Percentiles rank a stretch among this genome's conserved stretches.
These are phyloP conservation scores for Anthostomella pinea DNA, from an alignment of 2,329 filamentous ascomycete species.

Conservation along the genomic window DNA sequence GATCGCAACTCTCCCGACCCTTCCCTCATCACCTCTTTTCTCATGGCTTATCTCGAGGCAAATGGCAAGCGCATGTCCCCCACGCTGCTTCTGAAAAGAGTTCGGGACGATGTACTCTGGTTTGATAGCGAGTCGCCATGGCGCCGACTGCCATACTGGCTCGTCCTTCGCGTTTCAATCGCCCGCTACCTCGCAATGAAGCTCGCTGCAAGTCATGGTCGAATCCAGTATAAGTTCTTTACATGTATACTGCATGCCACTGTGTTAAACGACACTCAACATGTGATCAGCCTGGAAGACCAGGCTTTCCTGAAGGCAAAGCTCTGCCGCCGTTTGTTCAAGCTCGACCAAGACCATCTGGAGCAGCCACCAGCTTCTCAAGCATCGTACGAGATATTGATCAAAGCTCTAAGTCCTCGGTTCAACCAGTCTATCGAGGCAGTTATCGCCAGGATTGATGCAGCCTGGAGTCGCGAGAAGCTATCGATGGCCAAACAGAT, in stretches of 20 bases:
- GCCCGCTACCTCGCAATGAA: slow-evolving; percentile 46
- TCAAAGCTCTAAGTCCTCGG: slow-evolving; percentile 23
- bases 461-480: slow-evolving; percentile 40
- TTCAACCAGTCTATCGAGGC: slow-evolving; percentile 29
- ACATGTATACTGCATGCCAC: slow-evolving; percentile 45
- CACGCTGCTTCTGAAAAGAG: slow-evolving; percentile 48
- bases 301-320: slow-evolving; percentile 46
- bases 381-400: slow-evolving; percentile 27
- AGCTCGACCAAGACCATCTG: slow-evolving; percentile 45
- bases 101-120: slow-evolving; percentile 61
- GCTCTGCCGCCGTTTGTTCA: slow-evolving; percentile 55
- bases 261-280: slow-evolving; percentile 40
- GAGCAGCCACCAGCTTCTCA: slow-evolving; percentile 9
- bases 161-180: slow-evolving; percentile 56
- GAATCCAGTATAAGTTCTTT: slow-evolving; percentile 55
- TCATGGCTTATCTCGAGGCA: slow-evolving; percentile 57
- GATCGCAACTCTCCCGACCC: slow-evolving; percentile 55
- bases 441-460: slow-evolving; percentile 27
- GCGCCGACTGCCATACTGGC: slow-evolving; percentile 59
- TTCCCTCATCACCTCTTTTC: slow-evolving; percentile 52
- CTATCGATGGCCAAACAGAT: slow-evolving; percentile 35
- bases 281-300: slow-evolving; percentile 34
- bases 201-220: slow-evolving; percentile 39
- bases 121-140: slow-evolving; percentile 50
- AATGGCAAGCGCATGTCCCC: slow-evolving; percentile 42